Percentiles rank a stretch among this genome's conserved stretches.
These are phyloP conservation scores for Naganishia friedmannii DNA, from an alignment of 768 basidiomycete species.

Conservation along the genomic window DNA sequence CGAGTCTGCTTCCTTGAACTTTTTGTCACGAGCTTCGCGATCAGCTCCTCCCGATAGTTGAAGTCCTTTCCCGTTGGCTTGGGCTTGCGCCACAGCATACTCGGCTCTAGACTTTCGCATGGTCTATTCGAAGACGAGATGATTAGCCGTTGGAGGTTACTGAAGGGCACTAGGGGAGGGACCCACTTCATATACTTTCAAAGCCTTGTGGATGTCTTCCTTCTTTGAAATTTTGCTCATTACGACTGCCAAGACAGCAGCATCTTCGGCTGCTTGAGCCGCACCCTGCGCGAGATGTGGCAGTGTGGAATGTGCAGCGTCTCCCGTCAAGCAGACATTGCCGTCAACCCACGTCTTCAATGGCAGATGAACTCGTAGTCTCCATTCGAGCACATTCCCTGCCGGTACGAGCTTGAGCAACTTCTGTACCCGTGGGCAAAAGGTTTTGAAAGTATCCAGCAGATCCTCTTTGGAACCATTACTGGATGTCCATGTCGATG, in stretches of 20 bases:
- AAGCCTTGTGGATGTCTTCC: conserved; percentile 40
- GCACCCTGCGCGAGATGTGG: conserved; percentile 23
- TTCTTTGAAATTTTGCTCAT: conserved; percentile 42
- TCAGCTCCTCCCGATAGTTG: conserved; percentile 37
- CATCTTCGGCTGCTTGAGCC: conserved; percentile 23
- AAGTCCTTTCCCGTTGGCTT: conserved; percentile 41
- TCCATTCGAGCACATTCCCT: conserved; percentile 54
- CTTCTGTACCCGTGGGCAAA: conserved; percentile 52
- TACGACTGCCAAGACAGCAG: conserved; percentile 50
- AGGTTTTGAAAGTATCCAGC: conserved; percentile 51
- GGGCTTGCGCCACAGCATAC: conserved; percentile 37
- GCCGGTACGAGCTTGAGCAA: conserved; percentile 52
- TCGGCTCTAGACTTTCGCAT: conserved; percentile 44
- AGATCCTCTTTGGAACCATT: conserved; percentile 51
- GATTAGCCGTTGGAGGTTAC: background rate
- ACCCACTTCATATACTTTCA: conserved; percentile 40
- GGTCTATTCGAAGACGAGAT: conserved; percentile 11
- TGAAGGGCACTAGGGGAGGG: background rate
- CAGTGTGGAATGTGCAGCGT: conserved; percentile 13
- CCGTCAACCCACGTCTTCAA: conserved; percentile 54
- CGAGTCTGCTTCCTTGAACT: conserved; percentile 32
- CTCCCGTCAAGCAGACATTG: conserved; percentile 39
- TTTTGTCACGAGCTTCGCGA: conserved; percentile 38
- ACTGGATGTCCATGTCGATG: conserved; percentile 51
- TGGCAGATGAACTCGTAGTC: conserved; percentile 53